Base-by-base conservation (phyloP, 2,329 filamentous ascomycete genomes). In the Aspergillus uvarum region DNA sequence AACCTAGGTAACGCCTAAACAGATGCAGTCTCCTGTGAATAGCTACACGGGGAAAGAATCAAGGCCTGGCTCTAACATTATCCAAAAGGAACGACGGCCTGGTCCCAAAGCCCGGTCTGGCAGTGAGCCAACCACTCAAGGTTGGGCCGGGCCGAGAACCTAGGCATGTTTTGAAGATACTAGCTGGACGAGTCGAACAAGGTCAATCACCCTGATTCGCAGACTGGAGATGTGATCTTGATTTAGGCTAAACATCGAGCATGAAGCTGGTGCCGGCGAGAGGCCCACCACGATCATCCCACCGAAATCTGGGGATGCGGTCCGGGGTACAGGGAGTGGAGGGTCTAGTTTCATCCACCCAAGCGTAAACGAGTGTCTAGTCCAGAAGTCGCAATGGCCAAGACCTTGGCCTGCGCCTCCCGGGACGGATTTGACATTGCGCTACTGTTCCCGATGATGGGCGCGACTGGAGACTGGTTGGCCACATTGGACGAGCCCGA, bases 361-460 rank as follows among this genome's bases (percentile, higher is more conserved):
- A 55, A 51, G 47, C 50, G 11, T 35, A 54, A 42, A 26, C 19
- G 24, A 53, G 22, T n/a, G 38, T 51, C 58, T 56, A 56, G 48
- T 42, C 59, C 26, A 53, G 31, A 38, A 63, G 47, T 42, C 16
- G 55, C 42, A 59, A 50, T n/a, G 52, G 61, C 59, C 61, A 61
- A 63, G 59, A 42, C 59, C 52, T 49, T 61, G 60, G 55, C 51
- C 24, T 55, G 51, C 56, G 59, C 52, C 57, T 50, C 49, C 16
- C 26, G 52, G 54, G 47, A 32, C 51, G 31, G 35, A 51, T 50
- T 19, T 48, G 12, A 48, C 53, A 21, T 53, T 48, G 53, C 55
- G 55, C 42, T 52, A 61, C 48, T 11, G 32, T 26, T 58, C n/a
- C 54, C 52, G 59, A 59, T 52, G 52, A 35, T 16, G 19, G 21